Evolutionary conservation across 2,329 filamentous ascomycete species (phyloP), one percentile per base, ranked within the genome.

Genomic region (Hypoxylon rubiginosum): DNA sequence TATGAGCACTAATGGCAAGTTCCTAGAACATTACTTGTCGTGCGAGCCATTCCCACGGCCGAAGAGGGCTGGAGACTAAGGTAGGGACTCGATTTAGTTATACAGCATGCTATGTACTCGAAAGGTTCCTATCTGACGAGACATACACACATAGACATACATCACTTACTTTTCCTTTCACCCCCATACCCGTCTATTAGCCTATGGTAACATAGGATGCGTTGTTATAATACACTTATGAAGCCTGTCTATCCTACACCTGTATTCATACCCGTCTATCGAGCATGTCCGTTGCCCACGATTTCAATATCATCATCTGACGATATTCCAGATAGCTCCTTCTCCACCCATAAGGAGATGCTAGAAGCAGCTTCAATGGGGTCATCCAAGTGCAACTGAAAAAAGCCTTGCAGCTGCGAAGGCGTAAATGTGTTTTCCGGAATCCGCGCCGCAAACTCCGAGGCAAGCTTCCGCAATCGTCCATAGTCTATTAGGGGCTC

Each of bases 391-490:
- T 79, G 71, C 1, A 77, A 64, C 51, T 79, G 77, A 30, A 79
- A 79, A 58, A 78, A 79, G 0, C 77, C 77, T 54, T 79, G 77
- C 7, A 79, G 58, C 60, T 79, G 76, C 13, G 77, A 79, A 11
- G 77, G 77, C 0, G 77, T 78, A 53, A 79, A 75, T 15, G 74
- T 75, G 52, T 78, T 69, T 24, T 78, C 75, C 0, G 77, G 77
- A 1, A 79, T 72, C 4, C 76, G 73, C 11, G 32, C 61, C 15
- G 76, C 65, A 34, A 79, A 79, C 32, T 75, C 67, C 1, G 61
- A 45, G 15, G 76, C 76, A 32, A 79, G 72, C 15, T 51, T 53
- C 7, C 48, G 71, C 7, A 75, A 52, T 7, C 60, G 53, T 26
- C 63, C 61, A 3, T n/a, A 8, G 8, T 63, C 56, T 41, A 58